These are phyloP conservation scores for Medicago truncatula DNA, from an alignment of 306 rosid species.

Conservation along the genomic window DNA sequence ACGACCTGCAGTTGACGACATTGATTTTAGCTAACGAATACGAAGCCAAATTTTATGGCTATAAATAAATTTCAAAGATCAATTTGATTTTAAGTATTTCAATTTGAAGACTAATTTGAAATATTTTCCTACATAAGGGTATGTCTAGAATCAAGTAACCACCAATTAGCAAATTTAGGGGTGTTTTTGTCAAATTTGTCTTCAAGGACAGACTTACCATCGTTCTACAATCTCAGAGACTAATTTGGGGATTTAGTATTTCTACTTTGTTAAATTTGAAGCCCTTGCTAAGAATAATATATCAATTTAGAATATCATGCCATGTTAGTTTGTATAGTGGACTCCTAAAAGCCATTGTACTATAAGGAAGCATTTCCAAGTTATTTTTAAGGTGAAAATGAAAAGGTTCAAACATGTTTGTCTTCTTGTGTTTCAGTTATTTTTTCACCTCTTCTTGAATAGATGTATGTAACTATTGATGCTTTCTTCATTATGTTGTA, in stretches of 20 bases:
- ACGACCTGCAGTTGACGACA: not conserved
- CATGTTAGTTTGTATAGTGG: not conserved
- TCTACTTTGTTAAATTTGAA: constrained; percentile 3
- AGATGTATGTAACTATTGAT: not conserved
- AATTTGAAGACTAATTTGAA: not conserved
- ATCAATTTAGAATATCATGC: not conserved
- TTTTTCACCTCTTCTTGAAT: constrained; percentile 6
- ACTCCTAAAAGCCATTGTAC: not conserved
- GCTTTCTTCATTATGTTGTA: constrained; percentile 13
- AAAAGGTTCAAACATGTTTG: not conserved
- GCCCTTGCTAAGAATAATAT: not conserved
- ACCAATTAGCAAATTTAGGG: not conserved
- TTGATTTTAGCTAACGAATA: not conserved
- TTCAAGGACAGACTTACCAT: not conserved
- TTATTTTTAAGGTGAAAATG: not conserved
- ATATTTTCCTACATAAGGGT: not conserved
- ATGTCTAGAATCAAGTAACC: not conserved
- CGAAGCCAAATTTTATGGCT: not conserved
- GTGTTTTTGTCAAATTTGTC: not conserved
- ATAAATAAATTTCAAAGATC: not conserved
- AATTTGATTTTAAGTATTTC: not conserved
- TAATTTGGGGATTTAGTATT: not conserved
- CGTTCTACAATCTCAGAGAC: not conserved
- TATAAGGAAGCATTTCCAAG: not conserved
- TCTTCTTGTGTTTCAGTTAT: constrained; percentile 20